Base-by-base conservation (phyloP, 176 grass and related monocot genomes). In the Stipa capillata region DNA sequence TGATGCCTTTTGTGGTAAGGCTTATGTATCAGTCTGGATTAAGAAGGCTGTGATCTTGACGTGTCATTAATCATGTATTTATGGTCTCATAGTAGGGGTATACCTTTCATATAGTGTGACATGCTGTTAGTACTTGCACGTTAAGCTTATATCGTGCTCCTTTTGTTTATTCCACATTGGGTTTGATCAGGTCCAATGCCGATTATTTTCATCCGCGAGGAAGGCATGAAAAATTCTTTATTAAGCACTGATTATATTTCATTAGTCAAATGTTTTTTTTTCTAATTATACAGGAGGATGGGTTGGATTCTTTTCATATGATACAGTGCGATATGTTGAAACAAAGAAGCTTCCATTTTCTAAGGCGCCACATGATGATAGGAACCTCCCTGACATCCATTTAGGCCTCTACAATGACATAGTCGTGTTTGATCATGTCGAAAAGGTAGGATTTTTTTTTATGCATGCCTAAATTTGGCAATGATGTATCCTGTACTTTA, bases 241-340 rank as follows among this genome's bases (percentile, higher is more conserved):
- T 41, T 34, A 23, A 0, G 20, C 1, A 36, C 12, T 7, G 31
- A 13, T 58, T 67, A 57, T 14, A 34, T 58, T 44, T 47, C 5
- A 52, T 36, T 0, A 8, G 71, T 42, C 69, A 42, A 37, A 18
- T 39, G 4, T 11, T n/a, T 8, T 35, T 13, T 55, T 61, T 61
- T 50, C 12, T 59, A 69, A 64, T 20, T 86, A 23, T 83, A 29
- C 44, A 97, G 94, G 94, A 80, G 94, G 94, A 82, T 97, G 94
- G 94, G 72, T 97, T 42, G 94, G 94, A 4, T 94, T 89, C 66
- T 94, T 97, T 83, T 97, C 94, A 7, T 97, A 97, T 44, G 94
- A 97, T 49, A 97, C 94, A 4, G 82, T 97, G 61, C 89, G 94
- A 17, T 97, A 90, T 85, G 87, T 92, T 42, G 94, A 97, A 86